Conservation (phyloP, 306 rosid genomes). For the Pterocarpus santalinus region DNA sequence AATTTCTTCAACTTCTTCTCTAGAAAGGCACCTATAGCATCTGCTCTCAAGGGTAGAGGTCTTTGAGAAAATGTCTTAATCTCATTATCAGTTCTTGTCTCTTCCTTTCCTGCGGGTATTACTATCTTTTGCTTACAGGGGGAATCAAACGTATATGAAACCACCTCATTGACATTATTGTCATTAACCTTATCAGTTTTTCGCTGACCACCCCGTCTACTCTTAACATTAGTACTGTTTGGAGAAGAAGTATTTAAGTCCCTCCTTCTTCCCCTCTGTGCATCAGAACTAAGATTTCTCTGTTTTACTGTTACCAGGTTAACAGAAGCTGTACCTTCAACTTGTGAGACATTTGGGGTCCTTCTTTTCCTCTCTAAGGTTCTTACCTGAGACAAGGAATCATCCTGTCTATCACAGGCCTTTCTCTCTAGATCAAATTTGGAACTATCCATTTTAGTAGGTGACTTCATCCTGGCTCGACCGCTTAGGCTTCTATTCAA, state of each 20-base stretch:
- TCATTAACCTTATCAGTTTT: slow-evolving; percentile 53
- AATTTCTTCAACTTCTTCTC: slow-evolving; percentile 81
- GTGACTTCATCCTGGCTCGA: slow-evolving; percentile 57
- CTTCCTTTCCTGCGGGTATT: slow-evolving; percentile 49
- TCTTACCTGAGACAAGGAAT: slow-evolving; percentile 57
- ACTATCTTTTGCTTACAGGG: slow-evolving; percentile 57
- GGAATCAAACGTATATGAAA: slow-evolving; percentile 74
- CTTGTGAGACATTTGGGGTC: slow-evolving; percentile 52
- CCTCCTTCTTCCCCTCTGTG: slow-evolving; percentile 52
- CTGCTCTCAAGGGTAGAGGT: slow-evolving; percentile 60
- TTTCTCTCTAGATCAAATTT: slow-evolving; percentile 68
- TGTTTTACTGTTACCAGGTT: slow-evolving; percentile 44
- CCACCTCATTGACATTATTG: slow-evolving; percentile 58
- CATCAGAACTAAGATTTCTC: slow-evolving; percentile 49
- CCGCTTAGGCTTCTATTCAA: slow-evolving; percentile 72
- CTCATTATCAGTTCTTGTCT: slow-evolving; percentile 49
- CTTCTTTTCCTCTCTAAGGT: slow-evolving; percentile 72
- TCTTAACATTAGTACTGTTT: slow-evolving; percentile 46
- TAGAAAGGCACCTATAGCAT: slow-evolving; percentile 75
- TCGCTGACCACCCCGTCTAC: slow-evolving; percentile 53
- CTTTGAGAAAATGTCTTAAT: slow-evolving; percentile 48
- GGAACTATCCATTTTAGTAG: slow-evolving; percentile 59
- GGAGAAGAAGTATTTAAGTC: slow-evolving; percentile 47
- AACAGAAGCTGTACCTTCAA: slow-evolving; percentile 51
- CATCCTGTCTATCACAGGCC: slow-evolving; percentile 56